Evolutionary conservation across 116 monocot species (phyloP), one percentile per base, ranked within the genome.

Genomic region (Trichopus zeylanicus): DNA sequence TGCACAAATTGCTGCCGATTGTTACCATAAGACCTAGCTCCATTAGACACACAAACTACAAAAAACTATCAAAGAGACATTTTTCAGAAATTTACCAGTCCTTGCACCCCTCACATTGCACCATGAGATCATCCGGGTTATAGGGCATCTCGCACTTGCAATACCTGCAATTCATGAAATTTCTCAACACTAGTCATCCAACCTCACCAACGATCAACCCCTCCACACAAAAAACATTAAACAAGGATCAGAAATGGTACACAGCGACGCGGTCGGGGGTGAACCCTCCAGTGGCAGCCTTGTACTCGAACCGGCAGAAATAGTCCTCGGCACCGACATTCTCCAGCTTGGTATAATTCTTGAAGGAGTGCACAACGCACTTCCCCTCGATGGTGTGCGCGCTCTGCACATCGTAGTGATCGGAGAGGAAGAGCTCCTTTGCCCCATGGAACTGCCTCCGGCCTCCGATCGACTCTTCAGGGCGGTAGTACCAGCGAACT

Each of bases 131-230:
- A 64, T 78, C 78, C 7, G 78, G 78, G 26, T 78, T 78, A 48
- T 78, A 78, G 1, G 78, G 78, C 78, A 72, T 78, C 72, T 78
- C 78, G 29, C 78, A 78, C 37, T 72, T 78, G 78, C 78, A 78
- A 64, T 78, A 78, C 67, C 78, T 78, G 49, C 49, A 60, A 31
- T 54, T 9, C 7, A 59, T 1, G n/a, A 16, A 23, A 63, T 25
- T 26, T n/a, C 3, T 3, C 57, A 59, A 23, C 49, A n/a, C n/a
- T n/a, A 49, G 49, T 22, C 23, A 49, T 2, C 19, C 42, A 9
- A 42, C 1, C 42, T n/a, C 42, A 52, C 26, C 6, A 52, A 57
- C 26, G 20, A 3, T 26, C 1, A 27, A 35, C 42, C 13, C 42
- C 42, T 42, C 3, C 42, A 42, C n/a, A 16, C 42, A 42, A 42